Percentiles rank a stretch among this genome's conserved stretches.
Conservation (phyloP, 2,329 filamentous ascomycete genomes). For the Trichoderma sp. region DNA sequence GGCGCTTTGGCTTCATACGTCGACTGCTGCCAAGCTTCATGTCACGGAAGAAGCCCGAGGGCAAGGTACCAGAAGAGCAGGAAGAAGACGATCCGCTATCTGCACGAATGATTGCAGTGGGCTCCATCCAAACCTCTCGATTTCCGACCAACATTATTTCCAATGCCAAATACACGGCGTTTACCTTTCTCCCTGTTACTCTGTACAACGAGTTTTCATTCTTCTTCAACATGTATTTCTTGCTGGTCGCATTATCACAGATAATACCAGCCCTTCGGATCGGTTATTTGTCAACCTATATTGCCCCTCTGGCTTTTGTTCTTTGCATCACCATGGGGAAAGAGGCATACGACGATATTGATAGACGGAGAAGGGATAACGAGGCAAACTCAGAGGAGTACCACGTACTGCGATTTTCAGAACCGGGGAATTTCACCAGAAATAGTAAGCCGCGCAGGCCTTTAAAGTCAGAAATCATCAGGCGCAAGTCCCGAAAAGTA, state of each 20-base stretch:
- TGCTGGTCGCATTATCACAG: conserved; percentile 92
- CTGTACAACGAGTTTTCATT: conserved; percentile 99
- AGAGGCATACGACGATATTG: conserved; percentile 93
- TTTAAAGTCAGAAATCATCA: conserved; percentile 48
- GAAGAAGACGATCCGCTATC: conserved; percentile 65
- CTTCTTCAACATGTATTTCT: conserved; percentile 99
- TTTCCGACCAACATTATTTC: conserved; percentile 92
- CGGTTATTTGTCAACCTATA: conserved; percentile 91
- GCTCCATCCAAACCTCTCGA: conserved; percentile 68
- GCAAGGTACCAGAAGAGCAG: conserved; percentile 50
- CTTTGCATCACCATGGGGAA: conserved; percentile 91
- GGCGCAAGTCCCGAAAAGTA: conserved; percentile 37
- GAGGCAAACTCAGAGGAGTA: conserved; percentile 95
- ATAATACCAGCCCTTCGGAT: conserved; percentile 87
- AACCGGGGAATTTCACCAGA: conserved; percentile 47
- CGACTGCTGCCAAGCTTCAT: conserved; percentile 71
- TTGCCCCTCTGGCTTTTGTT: conserved; percentile 90
- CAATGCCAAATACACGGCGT: conserved; percentile 95
- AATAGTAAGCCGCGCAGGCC: conserved; percentile 42
- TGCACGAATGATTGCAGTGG: conserved; percentile 75
- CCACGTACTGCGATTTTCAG: conserved; percentile 71
- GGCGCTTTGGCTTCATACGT: conserved; percentile 50
- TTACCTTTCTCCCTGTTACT: conserved; percentile 91
- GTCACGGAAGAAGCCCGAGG: conserved; percentile 43
- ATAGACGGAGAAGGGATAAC: conserved; percentile 78